Conservation (phyloP, 768 basidiomycete genomes). For the Vararia minispora region DNA sequence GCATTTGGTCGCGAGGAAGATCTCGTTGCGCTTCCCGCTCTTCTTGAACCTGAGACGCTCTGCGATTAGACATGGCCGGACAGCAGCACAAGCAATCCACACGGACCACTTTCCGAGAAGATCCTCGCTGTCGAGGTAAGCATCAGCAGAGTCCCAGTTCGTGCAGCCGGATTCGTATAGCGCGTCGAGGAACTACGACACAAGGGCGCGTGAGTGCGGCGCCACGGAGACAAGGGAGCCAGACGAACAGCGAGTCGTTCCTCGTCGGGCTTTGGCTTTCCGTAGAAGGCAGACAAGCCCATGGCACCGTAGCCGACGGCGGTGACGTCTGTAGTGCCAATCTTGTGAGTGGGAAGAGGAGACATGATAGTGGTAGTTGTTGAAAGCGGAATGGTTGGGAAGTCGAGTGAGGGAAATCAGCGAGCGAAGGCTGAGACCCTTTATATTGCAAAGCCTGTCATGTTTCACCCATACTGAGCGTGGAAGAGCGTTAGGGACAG, state of each 20-base stretch:
- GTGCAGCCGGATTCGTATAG: conserved; percentile 30
- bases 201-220: neutral
- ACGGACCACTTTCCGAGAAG: conserved; percentile 34
- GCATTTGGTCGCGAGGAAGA: conserved; percentile 33
- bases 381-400: no score
- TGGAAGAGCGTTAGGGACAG: no score
- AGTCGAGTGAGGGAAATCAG: no score
- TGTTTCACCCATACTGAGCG: no score
- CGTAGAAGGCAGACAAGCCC: conserved; percentile 42
- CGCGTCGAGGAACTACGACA: conserved; percentile 30
- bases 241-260: conserved; percentile 46
- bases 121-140: conserved; percentile 31
- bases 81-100: conserved; percentile 10
- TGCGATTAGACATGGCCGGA: neutral
- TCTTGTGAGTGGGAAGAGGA: conserved; percentile 30
- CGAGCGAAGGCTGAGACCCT: no score
- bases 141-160: conserved; percentile 36
- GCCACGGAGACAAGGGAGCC: no score
- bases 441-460: no score
- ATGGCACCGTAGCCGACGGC: conserved; percentile 53
- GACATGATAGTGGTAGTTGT: no score
- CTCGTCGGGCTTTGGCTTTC: conserved; percentile 36
- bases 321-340: conserved; percentile 34
- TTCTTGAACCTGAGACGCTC: conserved; percentile 33
- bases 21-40: conserved; percentile 40